Conservation (phyloP, 1,284 basidiomycete species). For the Trametes versicolor region DNA sequence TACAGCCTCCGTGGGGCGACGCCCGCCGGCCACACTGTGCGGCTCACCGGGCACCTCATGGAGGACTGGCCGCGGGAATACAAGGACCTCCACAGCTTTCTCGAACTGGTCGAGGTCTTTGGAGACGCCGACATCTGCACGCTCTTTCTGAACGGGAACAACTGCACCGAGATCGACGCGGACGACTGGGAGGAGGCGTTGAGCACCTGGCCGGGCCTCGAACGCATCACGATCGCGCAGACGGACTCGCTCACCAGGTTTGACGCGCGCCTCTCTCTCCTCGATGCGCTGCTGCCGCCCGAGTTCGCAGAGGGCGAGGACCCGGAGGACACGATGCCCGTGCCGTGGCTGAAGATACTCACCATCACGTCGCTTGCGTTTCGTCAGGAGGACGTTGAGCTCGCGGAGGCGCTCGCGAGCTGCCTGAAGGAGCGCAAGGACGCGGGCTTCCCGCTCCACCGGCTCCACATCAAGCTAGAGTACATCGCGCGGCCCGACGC, state of each 20-base stretch:
- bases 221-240: conserved; percentile 6
- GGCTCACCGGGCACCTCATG: neutral
- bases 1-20: too few species aligned
- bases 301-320: neutral
- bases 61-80: neutral
- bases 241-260: neutral
- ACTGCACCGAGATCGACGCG: neutral
- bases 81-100: neutral
- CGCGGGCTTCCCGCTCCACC: neutral
- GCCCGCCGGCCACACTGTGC: too few species aligned
- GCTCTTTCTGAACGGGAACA: conserved; percentile 1
- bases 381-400: conserved; percentile 1
- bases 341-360: conserved; percentile 4
- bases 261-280: conserved; percentile 12
- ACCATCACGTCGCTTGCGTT: neutral
- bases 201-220: neutral
- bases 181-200: conserved; percentile 2
- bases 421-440: conserved; percentile 5
- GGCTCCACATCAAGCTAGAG: conserved; percentile 1
- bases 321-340: neutral
- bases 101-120: neutral
- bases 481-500: neutral
- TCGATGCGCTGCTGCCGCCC: conserved; percentile 13
- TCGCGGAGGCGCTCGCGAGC: neutral
- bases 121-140: neutral